Evolutionary conservation across 129 eudicot genomes (phyloP), one percentile per base, ranked within the genome.

Genomic region (Flaveria trinervia): DNA sequence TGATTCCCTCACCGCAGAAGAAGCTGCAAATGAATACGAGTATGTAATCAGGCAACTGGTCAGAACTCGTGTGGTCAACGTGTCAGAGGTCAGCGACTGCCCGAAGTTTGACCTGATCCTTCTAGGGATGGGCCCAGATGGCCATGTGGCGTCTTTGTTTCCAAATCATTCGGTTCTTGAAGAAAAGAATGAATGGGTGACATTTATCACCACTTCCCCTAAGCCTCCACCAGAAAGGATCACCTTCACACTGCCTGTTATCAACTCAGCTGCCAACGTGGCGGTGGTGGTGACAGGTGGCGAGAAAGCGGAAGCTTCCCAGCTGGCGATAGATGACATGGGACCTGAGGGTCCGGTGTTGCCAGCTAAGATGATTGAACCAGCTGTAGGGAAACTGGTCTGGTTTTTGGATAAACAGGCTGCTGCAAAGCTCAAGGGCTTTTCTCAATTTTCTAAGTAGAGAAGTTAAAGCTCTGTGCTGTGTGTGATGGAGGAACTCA

Each of bases 381-480:
- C 98, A 39, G 77, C 61, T 14, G 64, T 81, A 16, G 98, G 98
- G 71, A 86, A 92, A 46, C 45, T 92, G 88, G 93, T 83, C n/a
- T 92, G 98, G 96, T 90, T 92, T 88, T 77, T 92, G 82, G 98
- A 92, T 80, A 77, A 72, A 43, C 77, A 65, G 70, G 98, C 98
- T 54, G 96, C 88, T 51, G 86, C 96, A 48, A 90, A 88, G 81
- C 85, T 92, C 4, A 84, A 82, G 72, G 72, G 85, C 79, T 82
- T 82, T 26, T 73, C 76, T 77, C 76, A 87, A 54, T 83, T 81
- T 79, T 84, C 88, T 44, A 71, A 85, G 88, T 78, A 80, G 74
- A 72, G 76, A 84, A 86, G 62, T 51, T 28, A 45, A 71, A 44
- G 74, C 76, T 72, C 54, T 77, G 70, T 78, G 65, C 54, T 77